A percentile compares a stretch with the other conserved stretches of the same genome.
phyloP scores from a whole-genome alignment of 73 alveolate species.

The Paramecium primaurelia region DNA sequence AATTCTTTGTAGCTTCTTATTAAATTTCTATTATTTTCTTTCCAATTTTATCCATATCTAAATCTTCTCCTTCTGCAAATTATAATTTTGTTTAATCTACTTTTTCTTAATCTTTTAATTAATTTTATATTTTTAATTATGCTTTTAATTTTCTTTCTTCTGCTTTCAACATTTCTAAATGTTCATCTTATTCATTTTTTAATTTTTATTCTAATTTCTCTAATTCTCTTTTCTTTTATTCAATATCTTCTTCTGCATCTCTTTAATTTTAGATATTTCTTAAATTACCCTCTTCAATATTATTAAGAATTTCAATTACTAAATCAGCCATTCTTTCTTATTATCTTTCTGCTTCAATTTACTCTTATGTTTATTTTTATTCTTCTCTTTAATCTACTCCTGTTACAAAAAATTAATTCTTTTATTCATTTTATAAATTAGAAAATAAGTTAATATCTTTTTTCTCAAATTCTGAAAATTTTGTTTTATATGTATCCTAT shows the following conservation, averaged over 20 bases:
- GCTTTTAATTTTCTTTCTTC: neutral
- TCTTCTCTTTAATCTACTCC: slow-evolving; percentile 5
- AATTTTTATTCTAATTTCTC: neutral
- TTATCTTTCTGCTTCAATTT: slow-evolving; percentile 7
- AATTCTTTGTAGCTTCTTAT: neutral
- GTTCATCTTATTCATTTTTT: neutral
- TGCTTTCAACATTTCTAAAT: neutral
- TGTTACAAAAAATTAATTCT: neutral
- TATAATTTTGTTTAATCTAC: slow-evolving; percentile 3
- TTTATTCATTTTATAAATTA: neutral
- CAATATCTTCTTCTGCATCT: slow-evolving; percentile 19
- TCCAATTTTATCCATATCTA: slow-evolving; percentile 27
- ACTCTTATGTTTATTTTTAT: neutral
- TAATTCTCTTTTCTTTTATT: neutral
- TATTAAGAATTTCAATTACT: neutral
- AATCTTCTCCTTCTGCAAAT: slow-evolving; percentile 41
- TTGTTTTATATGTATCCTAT: slow-evolving; percentile 1
- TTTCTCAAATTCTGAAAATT: neutral
- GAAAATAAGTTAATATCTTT: neutral
- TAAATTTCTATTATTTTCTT: slow-evolving; percentile 2
- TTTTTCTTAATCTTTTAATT: neutral
- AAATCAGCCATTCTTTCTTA: neutral
- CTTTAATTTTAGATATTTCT: slow-evolving; percentile 10
- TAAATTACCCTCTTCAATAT: slow-evolving; percentile 28
- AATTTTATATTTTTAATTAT: neutral